Base-by-base conservation (phyloP, 2,329 filamentous ascomycete species). In the Penicillium sp. region DNA sequence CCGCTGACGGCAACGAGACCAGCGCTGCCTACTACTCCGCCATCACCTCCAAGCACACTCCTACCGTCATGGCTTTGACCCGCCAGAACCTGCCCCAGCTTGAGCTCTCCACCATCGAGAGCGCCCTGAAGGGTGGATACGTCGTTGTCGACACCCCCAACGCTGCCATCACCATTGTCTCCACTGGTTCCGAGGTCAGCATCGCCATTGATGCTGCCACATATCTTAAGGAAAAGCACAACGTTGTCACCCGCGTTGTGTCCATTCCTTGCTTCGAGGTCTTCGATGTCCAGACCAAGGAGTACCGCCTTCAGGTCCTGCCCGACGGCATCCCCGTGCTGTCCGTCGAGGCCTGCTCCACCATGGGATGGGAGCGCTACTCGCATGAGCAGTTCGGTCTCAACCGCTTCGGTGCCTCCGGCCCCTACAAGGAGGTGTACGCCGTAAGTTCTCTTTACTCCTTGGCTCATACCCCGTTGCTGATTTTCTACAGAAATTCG, bases 351-450 rank as follows among this genome's bases (percentile, higher is more conserved):
- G 92, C 91, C 75, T 95, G 96, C 90, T 89, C 84, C 77, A 99
- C 94, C 66, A 87, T 97, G 79, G 94, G 94, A 67, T 99, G 94
- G 94, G 92, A 97, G 85, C 89, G 93, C 78, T 99, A 97, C 81
- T 90, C 91, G 56, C 93, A 99, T 80, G 94, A 99, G 86, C 94
- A 99, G 82, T 99, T 99, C 71, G 94, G 94, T 75, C 86, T 99
- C 65, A 99, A 99, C 88, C 86, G 94, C 75, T 99, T 99, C 78
- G 94, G 94, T 86, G 93, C 93, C 65, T 96, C 90, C 53, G 94
- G 93, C 70, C 88, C 93, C 65, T 97, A 97, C 84, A 93, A 93
- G 87, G 88, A 97, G 70, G 91, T 99, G 58, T 99, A 99, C 85
- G 88, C 90, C 83, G 90, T 81, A 81, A 78, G 83, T 76, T 56